Evolutionary conservation across 2,329 filamentous ascomycete species (phyloP).

Genomic region (Sordariomycetes sp.): DNA sequence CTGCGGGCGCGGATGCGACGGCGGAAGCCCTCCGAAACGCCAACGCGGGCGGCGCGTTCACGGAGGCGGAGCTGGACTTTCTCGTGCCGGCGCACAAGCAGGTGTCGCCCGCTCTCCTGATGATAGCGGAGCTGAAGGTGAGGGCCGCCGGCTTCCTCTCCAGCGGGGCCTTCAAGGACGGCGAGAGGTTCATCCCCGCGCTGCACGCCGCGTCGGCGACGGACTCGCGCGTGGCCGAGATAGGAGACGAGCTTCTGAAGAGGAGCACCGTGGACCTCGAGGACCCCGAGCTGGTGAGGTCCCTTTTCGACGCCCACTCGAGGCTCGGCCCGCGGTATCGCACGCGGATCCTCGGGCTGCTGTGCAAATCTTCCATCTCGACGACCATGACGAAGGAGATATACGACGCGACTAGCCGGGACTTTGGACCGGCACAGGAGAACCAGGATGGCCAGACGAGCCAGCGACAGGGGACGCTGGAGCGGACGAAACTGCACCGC

Average conservation of each 20-base stretch:
- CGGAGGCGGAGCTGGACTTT: conserved; percentile 56
- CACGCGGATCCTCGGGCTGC: conserved; percentile 62
- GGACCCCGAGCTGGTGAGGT: conserved; percentile 47
- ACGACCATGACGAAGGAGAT: conserved; percentile 61
- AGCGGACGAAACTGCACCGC: conserved; percentile 68
- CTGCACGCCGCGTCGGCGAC: conserved; percentile 74
- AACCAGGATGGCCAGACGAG: conserved; percentile 9
- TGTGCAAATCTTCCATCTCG: conserved; percentile 67
- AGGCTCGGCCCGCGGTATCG: conserved; percentile 63
- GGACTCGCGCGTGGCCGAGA: conserved; percentile 69
- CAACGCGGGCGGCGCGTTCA: conserved; percentile 36
- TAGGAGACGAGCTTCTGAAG: conserved; percentile 86
- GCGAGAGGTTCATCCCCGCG: conserved; percentile 74
- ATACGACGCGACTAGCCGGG: conserved; percentile 45
- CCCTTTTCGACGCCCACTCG: conserved; percentile 65
- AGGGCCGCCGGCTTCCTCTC: conserved; percentile 62
- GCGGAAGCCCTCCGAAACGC: neutral
- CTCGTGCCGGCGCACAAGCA: conserved; percentile 46
- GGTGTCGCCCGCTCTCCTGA: conserved; percentile 8
- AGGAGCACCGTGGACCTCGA: conserved; percentile 67
- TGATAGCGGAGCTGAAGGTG: conserved; percentile 33
- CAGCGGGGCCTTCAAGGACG: conserved; percentile 75
- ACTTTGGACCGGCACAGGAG: conserved; percentile 30
- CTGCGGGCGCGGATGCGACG: conserved; percentile 14
- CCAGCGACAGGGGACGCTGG: conserved; percentile 43